Evolutionary conservation across 2,329 filamentous ascomycete species (phyloP).

Genomic region (Daldinia sp.): DNA sequence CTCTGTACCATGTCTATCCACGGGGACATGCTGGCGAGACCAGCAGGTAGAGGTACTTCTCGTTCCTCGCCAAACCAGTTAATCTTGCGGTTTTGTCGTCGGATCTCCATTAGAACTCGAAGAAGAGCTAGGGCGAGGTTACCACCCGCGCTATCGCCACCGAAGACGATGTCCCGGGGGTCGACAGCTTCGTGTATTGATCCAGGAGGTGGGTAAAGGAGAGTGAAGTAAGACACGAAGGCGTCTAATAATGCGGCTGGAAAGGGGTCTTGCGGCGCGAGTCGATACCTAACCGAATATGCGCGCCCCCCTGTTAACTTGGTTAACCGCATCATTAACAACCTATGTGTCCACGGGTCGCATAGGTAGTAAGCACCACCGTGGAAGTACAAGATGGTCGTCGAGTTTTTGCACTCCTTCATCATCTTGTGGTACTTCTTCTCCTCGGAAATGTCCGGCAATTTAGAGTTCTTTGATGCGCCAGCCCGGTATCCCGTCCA

Average conservation of each 20-base stretch:
- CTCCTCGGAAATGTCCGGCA: constrained; percentile 66
- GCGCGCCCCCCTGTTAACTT: constrained; percentile 72
- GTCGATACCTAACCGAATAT: constrained; percentile 76
- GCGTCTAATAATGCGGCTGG: constrained; percentile 78
- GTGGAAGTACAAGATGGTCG: constrained; percentile 77
- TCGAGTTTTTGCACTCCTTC: constrained; percentile 68
- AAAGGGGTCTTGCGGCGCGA: constrained; percentile 78
- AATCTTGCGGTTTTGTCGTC: constrained; percentile 56
- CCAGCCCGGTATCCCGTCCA: constrained; percentile 75
- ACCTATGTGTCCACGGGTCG: constrained; percentile 73
- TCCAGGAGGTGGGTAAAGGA: constrained; percentile 75
- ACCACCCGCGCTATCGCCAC: constrained; percentile 79
- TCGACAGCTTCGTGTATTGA: constrained; percentile 72
- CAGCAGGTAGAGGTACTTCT: constrained; percentile 71
- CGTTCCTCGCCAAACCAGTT: constrained; percentile 68
- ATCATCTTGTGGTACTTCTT: constrained; percentile 73
- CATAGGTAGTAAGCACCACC: constrained; percentile 78
- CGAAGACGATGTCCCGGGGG: constrained; percentile 72
- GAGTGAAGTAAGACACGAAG: constrained; percentile 73
- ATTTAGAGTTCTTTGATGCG: constrained; percentile 57
- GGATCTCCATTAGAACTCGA: constrained; percentile 73
- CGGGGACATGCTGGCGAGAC: constrained; percentile 67
- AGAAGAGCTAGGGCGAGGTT: constrained; percentile 73
- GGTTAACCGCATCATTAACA: constrained; percentile 66
- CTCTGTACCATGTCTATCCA: constrained; percentile 77